Conservation (phyloP, 2,329 filamentous ascomycete genomes). For the Arthrinium phaeospermum region DNA sequence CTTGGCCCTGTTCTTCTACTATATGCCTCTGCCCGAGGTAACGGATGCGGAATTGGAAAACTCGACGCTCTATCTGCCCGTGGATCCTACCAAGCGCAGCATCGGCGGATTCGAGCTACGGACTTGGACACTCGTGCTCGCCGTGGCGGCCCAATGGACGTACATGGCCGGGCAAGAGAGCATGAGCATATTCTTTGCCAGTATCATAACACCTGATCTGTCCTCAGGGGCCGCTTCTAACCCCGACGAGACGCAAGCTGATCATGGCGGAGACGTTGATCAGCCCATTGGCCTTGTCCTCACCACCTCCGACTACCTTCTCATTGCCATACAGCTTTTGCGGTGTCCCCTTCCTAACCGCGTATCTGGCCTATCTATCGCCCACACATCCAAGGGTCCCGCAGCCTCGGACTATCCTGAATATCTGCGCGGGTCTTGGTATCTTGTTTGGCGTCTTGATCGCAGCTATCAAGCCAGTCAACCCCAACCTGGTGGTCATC, state of each 20-base stretch:
- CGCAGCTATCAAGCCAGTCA: slow-evolving; percentile 49
- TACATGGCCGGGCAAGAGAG: slow-evolving; percentile 79
- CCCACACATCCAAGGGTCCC: slow-evolving; percentile 56
- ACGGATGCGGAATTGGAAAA: slow-evolving; percentile 60
- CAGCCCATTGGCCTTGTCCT: slow-evolving; percentile 51
- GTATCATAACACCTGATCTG: slow-evolving; percentile 45
- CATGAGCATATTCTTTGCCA: slow-evolving; percentile 65
- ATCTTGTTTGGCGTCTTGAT: slow-evolving; percentile 60
- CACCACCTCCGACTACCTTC: slow-evolving; percentile 68
- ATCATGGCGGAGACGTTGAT: slow-evolving; percentile 43
- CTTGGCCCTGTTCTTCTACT: slow-evolving; percentile 72
- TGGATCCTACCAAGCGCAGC: slow-evolving; percentile 56
- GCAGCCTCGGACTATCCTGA: slow-evolving; percentile 72
- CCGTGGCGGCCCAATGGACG: slow-evolving; percentile 76
- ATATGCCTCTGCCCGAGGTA: slow-evolving; percentile 69
- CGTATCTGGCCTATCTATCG: slow-evolving; percentile 65
- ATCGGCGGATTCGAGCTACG: slow-evolving; percentile 58
- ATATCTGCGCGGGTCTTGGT: slow-evolving; percentile 65
- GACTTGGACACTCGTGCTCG: slow-evolving; percentile 68
- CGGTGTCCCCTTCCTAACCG: slow-evolving; percentile 72
- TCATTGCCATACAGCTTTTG: slow-evolving; percentile 77
- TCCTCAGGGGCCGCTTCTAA: slow-evolving; percentile 37
- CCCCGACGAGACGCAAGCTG: slow-evolving; percentile 45
- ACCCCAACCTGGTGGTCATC: slow-evolving; percentile 58
- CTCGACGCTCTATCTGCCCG: slow-evolving; percentile 52